Evolutionary conservation across 306 rosid species (phyloP), one percentile per base, ranked within the genome.

Genomic region (cucumber (Cucumis sativus)): DNA sequence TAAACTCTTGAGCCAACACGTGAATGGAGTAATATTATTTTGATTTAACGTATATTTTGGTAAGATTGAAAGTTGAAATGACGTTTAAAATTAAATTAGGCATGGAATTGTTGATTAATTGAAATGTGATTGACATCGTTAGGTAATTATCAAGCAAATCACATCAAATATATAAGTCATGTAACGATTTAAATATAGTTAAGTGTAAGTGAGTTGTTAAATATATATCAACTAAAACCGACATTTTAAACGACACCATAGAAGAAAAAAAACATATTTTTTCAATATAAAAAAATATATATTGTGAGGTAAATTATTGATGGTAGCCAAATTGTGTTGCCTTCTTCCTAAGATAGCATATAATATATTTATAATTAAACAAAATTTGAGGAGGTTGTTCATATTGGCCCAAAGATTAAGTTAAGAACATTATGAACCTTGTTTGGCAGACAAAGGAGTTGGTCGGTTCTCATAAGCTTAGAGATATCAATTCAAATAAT

Each of bases 381-480:
- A 40, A 67, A 6, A 5, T 40, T 20, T 10, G 1, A 39, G 51
- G 28, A 6, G 1, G 0, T 67, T 20, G n/a, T 43, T 20, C 37
- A 41, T 43, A 21, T 68, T 43, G n/a, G 54, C 10, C 11, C 35
- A 5, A 68, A 20, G 10, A 41, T 41, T 43, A 68, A 69, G 75
- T 69, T 69, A 69, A 41, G 35, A 43, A 68, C 74, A 68, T 20
- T 40, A 21, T 68, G 74, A 68, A 43, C 56, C 74, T 68, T 20
- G 37, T 68, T 41, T 68, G 20, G 56, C 56, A 68, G 75, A 68
- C 75, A 68, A 68, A 43, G n/a, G 33, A 68, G 56, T 43, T 66
- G 73, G 73, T 66, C 73, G 52, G 73, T 39, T 65, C 43, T 65
- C 8, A 17, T 6, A 65, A 18, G 30, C 30, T 28, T 28, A 28